A percentile compares a stretch with the other conserved stretches of the same genome.
Evolutionary conservation across 352 stramenopile genomes (phyloP).

Genomic region (Blastocystis sp.): DNA sequence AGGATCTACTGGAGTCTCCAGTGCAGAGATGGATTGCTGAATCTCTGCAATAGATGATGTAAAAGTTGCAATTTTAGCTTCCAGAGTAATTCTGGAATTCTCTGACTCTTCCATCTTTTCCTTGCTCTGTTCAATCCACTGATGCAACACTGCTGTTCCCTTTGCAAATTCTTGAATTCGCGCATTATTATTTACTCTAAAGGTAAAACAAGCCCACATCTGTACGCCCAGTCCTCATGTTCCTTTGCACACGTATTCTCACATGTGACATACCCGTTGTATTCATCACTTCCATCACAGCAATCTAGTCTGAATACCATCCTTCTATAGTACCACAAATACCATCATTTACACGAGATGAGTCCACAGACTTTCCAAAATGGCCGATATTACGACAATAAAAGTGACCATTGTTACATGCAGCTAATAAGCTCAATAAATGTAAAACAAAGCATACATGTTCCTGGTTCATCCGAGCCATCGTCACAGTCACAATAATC

Average conservation of each 20-base stretch:
- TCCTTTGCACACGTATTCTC: constrained; percentile 74
- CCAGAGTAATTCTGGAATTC: background rate
- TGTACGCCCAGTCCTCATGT: constrained; percentile 74
- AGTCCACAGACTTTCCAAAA: constrained; percentile 75
- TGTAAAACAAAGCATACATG: constrained; percentile 68
- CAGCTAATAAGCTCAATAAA: constrained; percentile 70
- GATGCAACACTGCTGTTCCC: background rate
- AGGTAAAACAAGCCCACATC: background rate
- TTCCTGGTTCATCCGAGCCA: constrained; percentile 82
- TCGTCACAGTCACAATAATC: constrained; percentile 89
- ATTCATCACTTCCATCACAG: constrained; percentile 81
- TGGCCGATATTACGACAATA: constrained; percentile 79
- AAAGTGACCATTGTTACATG: constrained; percentile 76
- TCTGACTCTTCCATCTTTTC: background rate
- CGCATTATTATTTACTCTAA: background rate
- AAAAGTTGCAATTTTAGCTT: background rate
- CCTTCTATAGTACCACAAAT: constrained; percentile 72
- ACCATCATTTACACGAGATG: constrained; percentile 77
- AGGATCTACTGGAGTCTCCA: background rate
- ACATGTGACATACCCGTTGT: constrained; percentile 74
- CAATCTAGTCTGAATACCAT: constrained; percentile 75
- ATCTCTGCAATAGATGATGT: background rate
- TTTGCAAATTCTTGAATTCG: background rate
- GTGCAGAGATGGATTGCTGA: background rate
- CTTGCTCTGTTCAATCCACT: constrained; percentile 9